A percentile compares a stretch with the other conserved stretches of the same genome.
Conservation (phyloP, 2,329 filamentous ascomycete species). For the Hymenoscyphus linearis region DNA sequence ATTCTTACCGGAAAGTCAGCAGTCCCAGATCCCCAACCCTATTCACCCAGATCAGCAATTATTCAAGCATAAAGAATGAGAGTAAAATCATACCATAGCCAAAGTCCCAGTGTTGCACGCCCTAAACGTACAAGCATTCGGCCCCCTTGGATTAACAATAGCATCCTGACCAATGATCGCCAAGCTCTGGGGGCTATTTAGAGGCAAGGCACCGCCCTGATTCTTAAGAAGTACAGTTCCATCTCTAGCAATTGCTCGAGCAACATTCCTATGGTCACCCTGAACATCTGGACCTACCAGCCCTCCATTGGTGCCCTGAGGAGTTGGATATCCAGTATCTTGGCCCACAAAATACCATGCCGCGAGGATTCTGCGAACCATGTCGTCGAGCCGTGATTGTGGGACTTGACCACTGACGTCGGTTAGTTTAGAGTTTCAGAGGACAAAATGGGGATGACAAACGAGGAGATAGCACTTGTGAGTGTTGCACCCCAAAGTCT, state of each 20-base stretch:
- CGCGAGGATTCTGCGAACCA: constrained; percentile 59
- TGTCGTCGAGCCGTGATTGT: constrained; percentile 59
- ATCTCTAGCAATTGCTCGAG: constrained; percentile 49
- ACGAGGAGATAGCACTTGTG: constrained; percentile 42
- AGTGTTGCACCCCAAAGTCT: constrained; percentile 51
- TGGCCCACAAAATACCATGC: constrained; percentile 56
- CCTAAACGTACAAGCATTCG: constrained; percentile 58
- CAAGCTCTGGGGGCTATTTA: constrained; percentile 48
- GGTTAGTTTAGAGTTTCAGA: not conserved
- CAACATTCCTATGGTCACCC: constrained; percentile 57
- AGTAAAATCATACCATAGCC: constrained; percentile 53
- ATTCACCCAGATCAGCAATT: not conserved
- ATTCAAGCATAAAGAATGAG: not conserved
- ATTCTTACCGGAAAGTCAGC: constrained; percentile 47
- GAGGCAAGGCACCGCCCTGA: constrained; percentile 47
- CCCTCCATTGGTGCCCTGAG: constrained; percentile 40
- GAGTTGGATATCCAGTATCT: constrained; percentile 40
- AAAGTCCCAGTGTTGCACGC: constrained; percentile 58
- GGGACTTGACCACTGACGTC: constrained; percentile 50
- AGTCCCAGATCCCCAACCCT: constrained; percentile 47
- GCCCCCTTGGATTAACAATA: constrained; percentile 52
- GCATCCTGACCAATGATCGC: constrained; percentile 60
- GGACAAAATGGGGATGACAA: constrained; percentile 15
- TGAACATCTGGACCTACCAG: constrained; percentile 41
- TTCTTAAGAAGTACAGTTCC: constrained; percentile 67